Conservation (phyloP, 768 basidiomycete genomes). For the Naganishia friedmannii region DNA sequence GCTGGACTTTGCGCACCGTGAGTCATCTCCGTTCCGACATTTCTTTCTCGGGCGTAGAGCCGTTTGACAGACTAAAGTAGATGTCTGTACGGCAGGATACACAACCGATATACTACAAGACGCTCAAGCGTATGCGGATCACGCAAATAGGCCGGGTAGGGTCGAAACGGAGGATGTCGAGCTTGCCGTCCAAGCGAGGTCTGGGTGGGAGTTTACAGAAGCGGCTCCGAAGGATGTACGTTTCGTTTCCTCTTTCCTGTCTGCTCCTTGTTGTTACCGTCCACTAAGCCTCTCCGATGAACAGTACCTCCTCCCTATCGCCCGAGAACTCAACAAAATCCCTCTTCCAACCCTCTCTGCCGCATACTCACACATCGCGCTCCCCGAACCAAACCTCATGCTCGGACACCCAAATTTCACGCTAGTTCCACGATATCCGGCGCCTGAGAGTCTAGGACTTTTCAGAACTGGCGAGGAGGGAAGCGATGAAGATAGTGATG, state of each 20-base stretch:
- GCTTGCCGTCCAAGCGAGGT: conserved; percentile 53
- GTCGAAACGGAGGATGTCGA: conserved; percentile 53
- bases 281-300: not conserved
- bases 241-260: conserved; percentile 3
- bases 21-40: conserved; percentile 19
- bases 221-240: conserved; percentile 54
- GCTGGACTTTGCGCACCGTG: conserved; percentile 55
- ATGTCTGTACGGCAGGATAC: conserved; percentile 50
- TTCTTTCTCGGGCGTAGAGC: not conserved
- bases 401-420: conserved; percentile 54
- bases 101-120: conserved; percentile 53
- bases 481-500: conserved; percentile 31
- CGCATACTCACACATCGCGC: conserved; percentile 52
- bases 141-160: conserved; percentile 45
- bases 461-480: conserved; percentile 13
- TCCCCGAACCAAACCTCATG: conserved; percentile 52
- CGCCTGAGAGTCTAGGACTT: conserved; percentile 22
- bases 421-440: conserved; percentile 41
- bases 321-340: conserved; percentile 53
- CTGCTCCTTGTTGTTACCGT: not conserved
- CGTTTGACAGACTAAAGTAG: too few relatives aligned
- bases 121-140: conserved; percentile 53
- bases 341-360: conserved; percentile 54
- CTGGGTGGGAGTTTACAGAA: conserved; percentile 52
- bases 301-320: conserved; percentile 53